Percentiles rank a stretch among this genome's conserved stretches.
Evolutionary conservation across 2,329 filamentous ascomycete species (phyloP).

Genomic region (Fusarium dimerum): DNA sequence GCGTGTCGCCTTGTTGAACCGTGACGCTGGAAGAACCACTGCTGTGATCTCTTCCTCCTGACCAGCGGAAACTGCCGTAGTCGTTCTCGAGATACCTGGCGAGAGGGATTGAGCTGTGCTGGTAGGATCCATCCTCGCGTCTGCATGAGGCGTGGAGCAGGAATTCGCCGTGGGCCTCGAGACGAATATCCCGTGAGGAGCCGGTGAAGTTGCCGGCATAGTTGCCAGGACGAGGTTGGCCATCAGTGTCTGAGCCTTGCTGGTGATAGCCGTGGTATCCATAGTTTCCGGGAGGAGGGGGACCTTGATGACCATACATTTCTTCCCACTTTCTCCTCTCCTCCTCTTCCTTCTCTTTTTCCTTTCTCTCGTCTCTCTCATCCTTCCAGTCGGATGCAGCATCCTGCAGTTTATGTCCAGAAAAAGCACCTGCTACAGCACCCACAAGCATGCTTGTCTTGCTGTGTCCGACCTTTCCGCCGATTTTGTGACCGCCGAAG

Average conservation of each 20-base stretch:
- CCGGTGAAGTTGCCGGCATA: slow-evolving; percentile 37
- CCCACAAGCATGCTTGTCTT: slow-evolving; percentile 41
- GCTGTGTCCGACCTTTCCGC: slow-evolving; percentile 31
- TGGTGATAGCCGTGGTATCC: background rate
- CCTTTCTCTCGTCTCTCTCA: slow-evolving; percentile 38
- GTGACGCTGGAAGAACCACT: slow-evolving; percentile 31
- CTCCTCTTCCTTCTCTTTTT: slow-evolving; percentile 29
- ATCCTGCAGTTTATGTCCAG: slow-evolving; percentile 44
- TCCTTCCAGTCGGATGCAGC: slow-evolving; percentile 41
- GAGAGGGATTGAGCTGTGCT: slow-evolving; percentile 37
- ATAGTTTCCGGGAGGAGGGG: too few species aligned
- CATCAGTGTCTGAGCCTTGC: slow-evolving; percentile 2
- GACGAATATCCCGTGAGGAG: slow-evolving; percentile 36
- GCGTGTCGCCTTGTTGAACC: slow-evolving; percentile 44
- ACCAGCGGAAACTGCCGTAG: slow-evolving; percentile 40
- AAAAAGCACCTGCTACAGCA: slow-evolving; percentile 42
- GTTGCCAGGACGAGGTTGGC: slow-evolving; percentile 17
- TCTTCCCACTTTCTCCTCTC: slow-evolving; percentile 30
- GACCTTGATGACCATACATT: background rate
- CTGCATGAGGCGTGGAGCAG: slow-evolving; percentile 37
- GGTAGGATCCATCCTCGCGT: slow-evolving; percentile 34
- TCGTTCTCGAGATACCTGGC: slow-evolving; percentile 39
- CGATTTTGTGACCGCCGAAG: slow-evolving; percentile 42
- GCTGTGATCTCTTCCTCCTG: slow-evolving; percentile 21
- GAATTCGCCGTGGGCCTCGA: slow-evolving; percentile 37